Evolutionary conservation across 106 monocot genomes (phyloP).

Genomic region (Acorus calamus): DNA sequence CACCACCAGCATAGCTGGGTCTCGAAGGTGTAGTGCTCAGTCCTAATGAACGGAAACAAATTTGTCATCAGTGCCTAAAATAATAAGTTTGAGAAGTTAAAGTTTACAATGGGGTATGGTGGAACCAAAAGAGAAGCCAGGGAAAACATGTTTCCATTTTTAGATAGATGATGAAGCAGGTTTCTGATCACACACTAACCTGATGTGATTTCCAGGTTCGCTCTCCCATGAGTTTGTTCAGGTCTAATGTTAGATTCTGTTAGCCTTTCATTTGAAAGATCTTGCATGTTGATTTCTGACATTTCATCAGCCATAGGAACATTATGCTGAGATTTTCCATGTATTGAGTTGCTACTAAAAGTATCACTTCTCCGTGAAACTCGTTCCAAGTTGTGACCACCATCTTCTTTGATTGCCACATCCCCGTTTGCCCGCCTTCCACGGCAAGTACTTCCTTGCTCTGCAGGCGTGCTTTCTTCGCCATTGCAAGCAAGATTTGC

Average conservation of each 20-base stretch:
- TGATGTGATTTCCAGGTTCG: slow-evolving; percentile 21
- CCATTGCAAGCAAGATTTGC: slow-evolving; percentile 21
- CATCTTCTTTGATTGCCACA: slow-evolving; percentile 32
- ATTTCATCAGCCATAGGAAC: slow-evolving; percentile 30
- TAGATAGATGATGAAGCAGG: too few relatives aligned
- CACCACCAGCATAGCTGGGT: slow-evolving; percentile 25
- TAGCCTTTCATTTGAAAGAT: slow-evolving; percentile 19
- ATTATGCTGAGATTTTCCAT: slow-evolving; percentile 30
- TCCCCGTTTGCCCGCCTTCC: slow-evolving; percentile 47
- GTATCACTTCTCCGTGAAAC: slow-evolving; percentile 21
- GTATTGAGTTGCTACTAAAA: slow-evolving; percentile 12
- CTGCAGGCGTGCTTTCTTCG: slow-evolving; percentile 28
- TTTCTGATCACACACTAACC: slow-evolving; percentile 7
- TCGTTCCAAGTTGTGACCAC: slow-evolving; percentile 38
- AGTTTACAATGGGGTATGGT: too few relatives aligned
- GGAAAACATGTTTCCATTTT: too few relatives aligned
- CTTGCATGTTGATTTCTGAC: slow-evolving; percentile 30
- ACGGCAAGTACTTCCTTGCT: slow-evolving; percentile 35
- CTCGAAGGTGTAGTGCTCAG: slow-evolving; percentile 18
- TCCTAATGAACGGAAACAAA: too few relatives aligned
- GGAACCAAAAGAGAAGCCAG: too few relatives aligned
- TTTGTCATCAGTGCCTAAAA: too few relatives aligned
- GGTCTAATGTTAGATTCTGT: slow-evolving; percentile 26
- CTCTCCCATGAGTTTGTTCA: slow-evolving; percentile 28
- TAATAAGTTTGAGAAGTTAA: too few relatives aligned